phyloP scores from a whole-genome alignment of 345 rosid genomes.

The Orychophragmus violaceus region DNA sequence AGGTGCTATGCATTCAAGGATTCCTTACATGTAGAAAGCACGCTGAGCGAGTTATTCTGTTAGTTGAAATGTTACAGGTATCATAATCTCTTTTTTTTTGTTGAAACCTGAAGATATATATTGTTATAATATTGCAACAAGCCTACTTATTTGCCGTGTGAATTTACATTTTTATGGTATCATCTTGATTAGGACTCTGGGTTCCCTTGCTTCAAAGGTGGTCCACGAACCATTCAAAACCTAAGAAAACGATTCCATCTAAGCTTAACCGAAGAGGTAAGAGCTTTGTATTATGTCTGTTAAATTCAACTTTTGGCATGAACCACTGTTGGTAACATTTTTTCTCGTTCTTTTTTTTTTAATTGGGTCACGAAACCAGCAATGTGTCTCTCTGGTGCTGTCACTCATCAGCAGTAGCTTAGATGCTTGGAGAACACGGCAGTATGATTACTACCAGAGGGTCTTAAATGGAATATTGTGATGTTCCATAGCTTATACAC shows the following conservation, averaged over 20 bases:
- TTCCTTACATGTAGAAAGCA: conserved; percentile 97
- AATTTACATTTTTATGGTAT: conserved; percentile 8
- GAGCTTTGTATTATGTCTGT: not conserved
- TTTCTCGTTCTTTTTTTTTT: not conserved
- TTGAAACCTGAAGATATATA: not conserved
- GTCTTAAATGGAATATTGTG: conserved; percentile 95
- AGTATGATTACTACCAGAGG: conserved; percentile 94
- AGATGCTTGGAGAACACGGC: conserved; percentile 99
- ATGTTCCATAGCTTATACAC: conserved; percentile 21
- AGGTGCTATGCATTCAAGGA: conserved; percentile 99
- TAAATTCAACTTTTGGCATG: not conserved
- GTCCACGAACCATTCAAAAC: conserved; percentile 88
- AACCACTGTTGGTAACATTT: conserved; percentile 3
- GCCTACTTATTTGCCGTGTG: not conserved
- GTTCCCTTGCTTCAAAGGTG: conserved; percentile 98
- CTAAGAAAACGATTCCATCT: conserved; percentile 90
- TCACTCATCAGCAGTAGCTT: conserved; percentile 96
- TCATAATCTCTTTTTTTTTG: conserved; percentile 3
- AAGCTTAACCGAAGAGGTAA: conserved; percentile 96
- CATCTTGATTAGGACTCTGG: conserved; percentile 74
- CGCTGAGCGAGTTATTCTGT: conserved; percentile 91
- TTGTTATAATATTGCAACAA: not conserved
- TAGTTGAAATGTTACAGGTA: conserved; percentile 99
- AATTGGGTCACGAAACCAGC: conserved; percentile 43
- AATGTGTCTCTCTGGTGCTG: conserved; percentile 97